Percentiles rank a stretch among this genome's conserved stretches.
phyloP scores from a whole-genome alignment of 306 rosid species.

The Casuarina cunninghamiana region DNA sequence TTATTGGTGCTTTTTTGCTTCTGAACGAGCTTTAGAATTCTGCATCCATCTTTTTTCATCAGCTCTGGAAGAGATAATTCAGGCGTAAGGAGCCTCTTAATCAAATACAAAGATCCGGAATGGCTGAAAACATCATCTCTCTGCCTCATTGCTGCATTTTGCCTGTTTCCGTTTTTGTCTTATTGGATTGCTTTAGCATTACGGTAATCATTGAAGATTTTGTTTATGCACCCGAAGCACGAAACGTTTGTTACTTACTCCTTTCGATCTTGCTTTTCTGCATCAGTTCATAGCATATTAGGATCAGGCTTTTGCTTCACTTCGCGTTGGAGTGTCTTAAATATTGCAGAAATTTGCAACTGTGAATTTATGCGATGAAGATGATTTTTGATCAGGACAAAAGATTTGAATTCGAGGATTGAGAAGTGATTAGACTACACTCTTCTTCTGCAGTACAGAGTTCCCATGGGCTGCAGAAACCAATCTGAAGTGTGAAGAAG shows the following conservation, averaged over 20 bases:
- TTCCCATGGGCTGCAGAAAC: too few relatives aligned
- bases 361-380: neutral
- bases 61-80: neutral
- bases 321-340: too few relatives aligned
- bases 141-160: neutral
- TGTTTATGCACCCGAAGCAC: neutral
- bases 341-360: neutral
- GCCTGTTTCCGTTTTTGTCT: neutral
- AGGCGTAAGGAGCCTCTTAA: neutral
- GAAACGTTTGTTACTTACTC: neutral
- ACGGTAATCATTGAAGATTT: neutral
- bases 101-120: neutral
- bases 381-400: too few relatives aligned
- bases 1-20: neutral
- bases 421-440: too few relatives aligned
- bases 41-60: neutral
- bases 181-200: neutral
- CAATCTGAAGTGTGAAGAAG: too few relatives aligned
- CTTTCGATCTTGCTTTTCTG: neutral
- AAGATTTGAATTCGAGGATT: too few relatives aligned
- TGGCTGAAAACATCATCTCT: neutral
- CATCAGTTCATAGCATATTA: neutral
- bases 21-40: neutral
- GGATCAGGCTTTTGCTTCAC: neutral
- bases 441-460: too few relatives aligned